Percentiles rank a stretch among this genome's conserved stretches.
These are phyloP conservation scores for Excoecaria agallocha DNA, from an alignment of 345 rosid species.

Conservation along the genomic window DNA sequence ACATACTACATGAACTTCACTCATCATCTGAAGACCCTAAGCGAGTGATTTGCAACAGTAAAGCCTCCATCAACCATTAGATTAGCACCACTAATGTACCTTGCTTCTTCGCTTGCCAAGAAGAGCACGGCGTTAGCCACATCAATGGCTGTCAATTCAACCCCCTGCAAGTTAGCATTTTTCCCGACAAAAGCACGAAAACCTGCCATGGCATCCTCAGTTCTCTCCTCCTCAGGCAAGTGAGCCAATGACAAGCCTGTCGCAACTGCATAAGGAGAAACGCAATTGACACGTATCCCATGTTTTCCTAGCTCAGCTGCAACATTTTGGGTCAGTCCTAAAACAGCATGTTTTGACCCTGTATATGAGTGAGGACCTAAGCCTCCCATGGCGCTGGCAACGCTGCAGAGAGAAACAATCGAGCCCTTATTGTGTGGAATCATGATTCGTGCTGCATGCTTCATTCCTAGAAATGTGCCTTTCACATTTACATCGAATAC, in stretches of 20 bases:
- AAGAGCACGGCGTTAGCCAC: constrained; percentile 88
- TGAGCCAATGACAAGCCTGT: constrained; percentile 70
- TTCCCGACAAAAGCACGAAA: constrained; percentile 47
- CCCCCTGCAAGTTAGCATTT: constrained; percentile 72
- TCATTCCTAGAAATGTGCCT: constrained; percentile 81
- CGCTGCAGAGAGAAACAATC: constrained; percentile 63
- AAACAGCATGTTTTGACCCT: constrained; percentile 79
- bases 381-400: constrained; percentile 54
- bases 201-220: constrained; percentile 50
- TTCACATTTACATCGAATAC: constrained; percentile 76
- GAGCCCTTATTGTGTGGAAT: constrained; percentile 61
- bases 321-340: constrained; percentile 70
- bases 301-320: constrained; percentile 91
- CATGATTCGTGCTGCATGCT: constrained; percentile 86
- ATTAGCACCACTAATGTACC: constrained; percentile 82
- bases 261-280: constrained; percentile 75
- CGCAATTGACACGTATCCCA: constrained; percentile 90
- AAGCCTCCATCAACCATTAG: constrained; percentile 93
- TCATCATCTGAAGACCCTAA: constrained; percentile 61
- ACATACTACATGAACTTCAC: neutral
- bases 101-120: constrained; percentile 75
- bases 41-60: constrained; percentile 54
- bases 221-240: constrained; percentile 70
- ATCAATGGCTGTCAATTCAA: constrained; percentile 63
- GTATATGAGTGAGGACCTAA: constrained; percentile 81